Evolutionary conservation across 2,329 filamentous ascomycete species (phyloP).

Genomic region (Calonectria hongkongensis): DNA sequence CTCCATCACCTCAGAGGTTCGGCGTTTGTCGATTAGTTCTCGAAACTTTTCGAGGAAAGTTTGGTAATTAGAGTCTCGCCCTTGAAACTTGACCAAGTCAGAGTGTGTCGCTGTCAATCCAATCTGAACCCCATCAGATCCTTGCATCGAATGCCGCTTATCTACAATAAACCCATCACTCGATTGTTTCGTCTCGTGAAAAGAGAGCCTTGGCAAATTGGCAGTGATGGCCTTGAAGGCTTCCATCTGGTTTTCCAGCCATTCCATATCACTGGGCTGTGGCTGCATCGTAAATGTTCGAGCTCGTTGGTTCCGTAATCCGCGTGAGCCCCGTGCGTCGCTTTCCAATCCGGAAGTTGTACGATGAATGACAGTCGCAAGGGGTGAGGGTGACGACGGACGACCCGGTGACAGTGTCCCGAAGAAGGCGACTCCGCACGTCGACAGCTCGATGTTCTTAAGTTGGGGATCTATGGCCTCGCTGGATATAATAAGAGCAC

Average conservation of each 20-base stretch:
- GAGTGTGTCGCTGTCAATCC: slow-evolving; percentile 36
- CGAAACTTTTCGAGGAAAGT: slow-evolving; percentile 30
- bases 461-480: slow-evolving; percentile 34
- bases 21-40: slow-evolving; percentile 29
- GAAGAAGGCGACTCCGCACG: slow-evolving; percentile 39
- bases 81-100: slow-evolving; percentile 38
- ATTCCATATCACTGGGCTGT: slow-evolving; percentile 36
- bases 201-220: slow-evolving; percentile 36
- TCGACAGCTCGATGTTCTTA: slow-evolving; percentile 38
- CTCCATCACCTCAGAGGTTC: slow-evolving; percentile 29
- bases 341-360: slow-evolving; percentile 35
- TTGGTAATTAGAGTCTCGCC: slow-evolving; percentile 36
- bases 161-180: slow-evolving; percentile 36
- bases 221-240: slow-evolving; percentile 40
- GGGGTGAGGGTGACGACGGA: slow-evolving; percentile 37
- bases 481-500: slow-evolving; percentile 38
- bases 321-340: slow-evolving; percentile 12
- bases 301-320: slow-evolving; percentile 11
- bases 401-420: slow-evolving; percentile 38
- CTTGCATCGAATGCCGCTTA: slow-evolving; percentile 40
- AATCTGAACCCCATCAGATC: slow-evolving; percentile 33
- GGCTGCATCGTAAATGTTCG: slow-evolving; percentile 31
- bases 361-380: slow-evolving; percentile 38
- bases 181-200: slow-evolving; percentile 36
- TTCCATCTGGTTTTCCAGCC: slow-evolving; percentile 41